Base-by-base conservation (phyloP, 2,329 filamentous ascomycete species). In the Cordyceps farinosa region DNA sequence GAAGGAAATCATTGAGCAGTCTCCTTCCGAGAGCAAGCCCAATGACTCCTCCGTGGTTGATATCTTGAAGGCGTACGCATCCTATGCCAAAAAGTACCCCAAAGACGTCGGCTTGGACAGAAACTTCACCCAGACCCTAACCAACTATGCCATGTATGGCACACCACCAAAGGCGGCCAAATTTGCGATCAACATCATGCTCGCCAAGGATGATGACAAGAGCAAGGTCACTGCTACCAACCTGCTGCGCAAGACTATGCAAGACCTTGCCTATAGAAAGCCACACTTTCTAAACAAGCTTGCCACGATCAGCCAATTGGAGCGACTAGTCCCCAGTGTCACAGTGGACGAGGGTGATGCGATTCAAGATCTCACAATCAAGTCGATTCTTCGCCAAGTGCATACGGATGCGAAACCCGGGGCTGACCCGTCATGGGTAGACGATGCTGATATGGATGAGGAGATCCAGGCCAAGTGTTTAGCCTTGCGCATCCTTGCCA, bases 21-120 rank as follows among this genome's bases (percentile, higher is more conserved):
- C 91, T 1, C 95, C 95, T 0, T 87, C 86, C 4, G 81, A 85
- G 27, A 86, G 81, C 22, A 85, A 84, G 59, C 72, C 82, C 1
- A 93, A 93, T 66, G 90, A 94, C 60, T 75, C 86, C 1, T 83
- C 85, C 3, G 88, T 91, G n/a, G 91, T 95, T 13, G 91, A 97
- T 70, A 94, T 94, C 2, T 81, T 99, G 64, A 97, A 96, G 73
- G 94, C 96, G 3, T 97, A 95, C 73, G 90, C 94, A 10, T 92
- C 90, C 2, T 99, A 97, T 73, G 91, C 93, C 1, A 89, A 89
- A 70, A 92, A 89, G 69, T 94, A 96, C 68, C 88, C 94, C 0
- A 83, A 87, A 11, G 93, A 98, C 65, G 85, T 99, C 60, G 90
- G 91, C 1, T 85, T 87, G 64, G 90, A 96, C 66, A 87, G 89